Base-by-base conservation (phyloP, 805 yeast species). In the Starmerella kuoi region DNA sequence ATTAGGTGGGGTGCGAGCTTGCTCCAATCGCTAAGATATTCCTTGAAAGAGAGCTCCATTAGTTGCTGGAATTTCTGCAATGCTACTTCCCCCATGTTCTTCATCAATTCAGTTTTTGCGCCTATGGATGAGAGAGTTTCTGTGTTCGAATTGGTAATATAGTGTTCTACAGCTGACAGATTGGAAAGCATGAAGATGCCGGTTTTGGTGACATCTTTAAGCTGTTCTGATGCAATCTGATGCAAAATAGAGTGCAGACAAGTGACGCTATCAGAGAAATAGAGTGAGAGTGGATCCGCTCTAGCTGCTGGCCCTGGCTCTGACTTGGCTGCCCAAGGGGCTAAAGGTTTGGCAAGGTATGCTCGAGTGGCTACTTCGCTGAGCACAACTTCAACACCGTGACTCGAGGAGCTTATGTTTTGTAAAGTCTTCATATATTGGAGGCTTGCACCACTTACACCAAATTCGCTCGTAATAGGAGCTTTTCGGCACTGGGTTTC, bases 201-300 rank as follows among this genome's bases (percentile, higher is more conserved):
- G 44, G 35, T 53, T 45, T 46, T 61, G 48, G 40, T 55, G 48
- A 38, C 52, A 18, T 47, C 45, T 52, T 36, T 61, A 50, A 22
- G 56, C 44, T 45, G 69, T 68, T 23, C 81, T 73, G 49, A 70
- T 70, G 39, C 73, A 64, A 56, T 38, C 25, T 35, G 38, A 37
- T 81, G 93, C 36, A 87, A 61, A 40, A 71, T 70, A 25, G 77
- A 65, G 56, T 78, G 68, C 21, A 84, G 69, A 35, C 77, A 76
- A 58, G 87, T 95, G 33, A 88, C 69, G 34, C 80, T 68, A 58
- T 88, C 97, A 39, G 86, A 72, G 46, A 75, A 71, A 55, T 72
- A 87, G 48, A 80, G 60, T 42, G 48, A 44, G 8, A 51, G 26
- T 6, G 53, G 53, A 31, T 69, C 71, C 20, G 64, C 62, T 1